A percentile compares a stretch with the other conserved stretches of the same genome.
Conservation (phyloP, 192 early-diverging fungal genomes). For the Thoreauomyces humboldtii region DNA sequence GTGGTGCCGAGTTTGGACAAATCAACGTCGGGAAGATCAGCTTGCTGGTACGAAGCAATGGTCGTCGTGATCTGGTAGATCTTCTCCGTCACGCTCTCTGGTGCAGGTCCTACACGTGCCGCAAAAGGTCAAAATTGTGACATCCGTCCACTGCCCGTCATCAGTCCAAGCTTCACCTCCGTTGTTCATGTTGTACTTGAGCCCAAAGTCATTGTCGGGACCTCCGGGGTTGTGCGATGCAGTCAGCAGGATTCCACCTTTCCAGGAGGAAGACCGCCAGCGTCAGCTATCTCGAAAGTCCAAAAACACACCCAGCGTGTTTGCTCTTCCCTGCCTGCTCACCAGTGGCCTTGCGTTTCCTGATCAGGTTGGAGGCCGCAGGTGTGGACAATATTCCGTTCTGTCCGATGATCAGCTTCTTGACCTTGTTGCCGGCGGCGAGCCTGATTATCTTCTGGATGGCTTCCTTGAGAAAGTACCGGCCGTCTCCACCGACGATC, state of each 20-base stretch:
- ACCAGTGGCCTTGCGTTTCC: slow-evolving; percentile 82
- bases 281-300: no score
- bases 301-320: no score
- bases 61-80: slow-evolving; percentile 83
- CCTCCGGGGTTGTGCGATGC: slow-evolving; percentile 99
- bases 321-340: neutral
- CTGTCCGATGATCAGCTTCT: slow-evolving; percentile 89
- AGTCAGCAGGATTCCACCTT: slow-evolving; percentile 94
- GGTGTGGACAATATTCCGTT: slow-evolving; percentile 94
- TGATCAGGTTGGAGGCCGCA: slow-evolving; percentile 91
- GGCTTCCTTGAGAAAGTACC: slow-evolving; percentile 82
- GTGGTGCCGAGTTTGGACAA: slow-evolving; percentile 67
- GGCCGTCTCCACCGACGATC: slow-evolving; percentile 95
- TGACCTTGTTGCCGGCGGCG: slow-evolving; percentile 72
- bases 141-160: no score
- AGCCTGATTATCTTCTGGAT: slow-evolving; percentile 85
- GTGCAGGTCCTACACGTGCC: slow-evolving; percentile 71
- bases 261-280: no score
- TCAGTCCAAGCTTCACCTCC: slow-evolving; percentile 68
- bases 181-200: slow-evolving; percentile 97
- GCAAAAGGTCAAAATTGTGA: neutral
- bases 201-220: slow-evolving; percentile 96
- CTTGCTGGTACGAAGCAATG: slow-evolving; percentile 64
- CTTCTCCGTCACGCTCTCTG: slow-evolving; percentile 89
- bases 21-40: slow-evolving; percentile 69